Evolutionary conservation across 495 filamentous ascomycete genomes (phyloP), one percentile per base, ranked within the genome.

Genomic region (Rhizodiscina lignyota): DNA sequence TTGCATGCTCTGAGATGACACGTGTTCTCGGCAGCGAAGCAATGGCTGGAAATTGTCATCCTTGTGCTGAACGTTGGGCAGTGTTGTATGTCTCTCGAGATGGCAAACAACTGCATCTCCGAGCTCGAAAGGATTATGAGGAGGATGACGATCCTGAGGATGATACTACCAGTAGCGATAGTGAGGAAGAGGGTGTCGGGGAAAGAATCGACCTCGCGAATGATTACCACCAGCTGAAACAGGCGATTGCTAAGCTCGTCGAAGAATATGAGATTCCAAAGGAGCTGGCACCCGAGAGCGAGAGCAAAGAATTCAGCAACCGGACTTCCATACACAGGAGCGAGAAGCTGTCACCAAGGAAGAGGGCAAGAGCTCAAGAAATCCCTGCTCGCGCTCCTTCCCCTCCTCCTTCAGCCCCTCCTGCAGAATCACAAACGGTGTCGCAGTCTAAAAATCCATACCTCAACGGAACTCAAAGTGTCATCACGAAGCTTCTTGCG

Each of bases 161-260:
- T n/a, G 69, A 64, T 36, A 71, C 72, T 4, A 67, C 64, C 0
- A 58, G 67, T 27, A 76, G 66, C 48, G 77, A 78, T 36, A 73
- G 64, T 24, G 44, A 35, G 6, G 20, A 23, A 21, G 72, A 74
- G 27, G 77, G 84, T 44, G 79, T 83, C 8, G 62, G 64, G 8
- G 73, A 72, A 10, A 64, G 67, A 5, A 63, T 81, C 8, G 79
- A 82, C 19, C 57, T 83, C 4, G 77, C 82, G 48, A 79, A 79
- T 42, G 80, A 84, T 43, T 81, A 89, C 43, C 79, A 89, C 53
- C 75, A 81, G 35, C 58, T 92, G 5, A 78, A 87, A 37, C 75
- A 81, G 22, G 79, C 82, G 4, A 79, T 93, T 31, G 58, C 81
- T 30, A 85, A 82, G 47, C 64, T 93, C 2, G 76, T 89, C 13